Base-by-base conservation (phyloP, 306 rosid genomes). In the Vigna angularis region DNA sequence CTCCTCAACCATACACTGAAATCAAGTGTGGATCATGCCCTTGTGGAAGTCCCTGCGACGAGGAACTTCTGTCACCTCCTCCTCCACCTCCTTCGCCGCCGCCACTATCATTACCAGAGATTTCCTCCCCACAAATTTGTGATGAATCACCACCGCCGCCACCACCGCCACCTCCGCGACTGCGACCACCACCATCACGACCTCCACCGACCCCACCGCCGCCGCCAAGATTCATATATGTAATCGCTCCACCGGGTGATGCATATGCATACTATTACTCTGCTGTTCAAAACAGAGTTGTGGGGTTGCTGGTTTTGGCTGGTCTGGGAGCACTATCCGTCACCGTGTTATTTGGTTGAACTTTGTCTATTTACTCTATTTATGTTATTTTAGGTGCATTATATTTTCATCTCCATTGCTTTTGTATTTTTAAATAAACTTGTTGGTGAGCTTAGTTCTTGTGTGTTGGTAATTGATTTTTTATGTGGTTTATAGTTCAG, bases 21-120 rank as follows among this genome's bases (percentile, higher is more conserved):
- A 81, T 95, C 26, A 95, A 91, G 64, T 95, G 98, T 73, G 98
- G 93, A 66, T 65, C 95, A 32, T 92, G 97, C 81, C 95, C 93
- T 81, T 94, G 97, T 74, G 80, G 74, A 14, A 77, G 80, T 62
- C 85, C 95, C 8, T 95, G 97, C 24, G 67, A 30, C 14, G 88
- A 86, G 5, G 66, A 83, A 2, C 81, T 18, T 13, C 75, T 77
- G 1, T 56, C 76, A 0, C 83, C 85, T 0, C 88, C 90, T 1
- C 84, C 86, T 0, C 86, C 85, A 14, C 75, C 83, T 0, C 78
- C 90, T 0, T 68, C 84, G 0, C 88, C 90, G 0, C 74, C 65
- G 3, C 77, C 64, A 5, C 88, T 89, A 0, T 72, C 90, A 0
- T 70, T 86, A 0, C 79, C 84, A 0, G 49, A 49, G 0, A 20